These are phyloP conservation scores for Aspergillus hortae DNA, from an alignment of 2,329 filamentous ascomycete species.

Conservation along the genomic window DNA sequence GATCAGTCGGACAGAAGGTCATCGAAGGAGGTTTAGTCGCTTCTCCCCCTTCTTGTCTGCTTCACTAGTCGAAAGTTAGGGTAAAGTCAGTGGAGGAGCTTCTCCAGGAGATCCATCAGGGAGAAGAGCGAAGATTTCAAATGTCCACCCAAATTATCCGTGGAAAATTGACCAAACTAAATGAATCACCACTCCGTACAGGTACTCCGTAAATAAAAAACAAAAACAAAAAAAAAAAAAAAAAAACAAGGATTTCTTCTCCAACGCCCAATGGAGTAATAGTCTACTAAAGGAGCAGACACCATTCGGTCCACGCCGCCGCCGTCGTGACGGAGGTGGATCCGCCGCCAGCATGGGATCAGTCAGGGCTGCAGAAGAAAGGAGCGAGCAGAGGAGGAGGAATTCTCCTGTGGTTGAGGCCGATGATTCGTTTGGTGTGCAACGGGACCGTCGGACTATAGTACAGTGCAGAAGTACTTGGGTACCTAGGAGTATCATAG, in stretches of 20 bases:
- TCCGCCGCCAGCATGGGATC: constrained; percentile 11
- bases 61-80: no score
- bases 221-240: neutral
- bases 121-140: neutral
- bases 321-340: constrained; percentile 19
- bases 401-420: neutral
- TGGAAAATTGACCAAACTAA: neutral
- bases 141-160: no score
- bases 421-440: neutral
- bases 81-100: no score
- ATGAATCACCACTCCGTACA: neutral
- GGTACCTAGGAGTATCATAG: no score
- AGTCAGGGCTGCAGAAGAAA: constrained; percentile 8
- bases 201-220: neutral
- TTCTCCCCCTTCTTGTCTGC: neutral
- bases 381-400: constrained; percentile 8
- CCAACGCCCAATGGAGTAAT: constrained; percentile 9
- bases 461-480: no score
- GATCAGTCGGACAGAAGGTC: constrained; percentile 4
- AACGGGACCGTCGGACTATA: no score
- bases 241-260: neutral
- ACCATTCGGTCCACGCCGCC: constrained; percentile 20
- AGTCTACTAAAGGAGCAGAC: constrained; percentile 12
- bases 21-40: neutral
- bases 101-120: neutral